Evolutionary conservation across 2,329 filamentous ascomycete genomes (phyloP).

Genomic region (Ceratocystiopsis minuta): DNA sequence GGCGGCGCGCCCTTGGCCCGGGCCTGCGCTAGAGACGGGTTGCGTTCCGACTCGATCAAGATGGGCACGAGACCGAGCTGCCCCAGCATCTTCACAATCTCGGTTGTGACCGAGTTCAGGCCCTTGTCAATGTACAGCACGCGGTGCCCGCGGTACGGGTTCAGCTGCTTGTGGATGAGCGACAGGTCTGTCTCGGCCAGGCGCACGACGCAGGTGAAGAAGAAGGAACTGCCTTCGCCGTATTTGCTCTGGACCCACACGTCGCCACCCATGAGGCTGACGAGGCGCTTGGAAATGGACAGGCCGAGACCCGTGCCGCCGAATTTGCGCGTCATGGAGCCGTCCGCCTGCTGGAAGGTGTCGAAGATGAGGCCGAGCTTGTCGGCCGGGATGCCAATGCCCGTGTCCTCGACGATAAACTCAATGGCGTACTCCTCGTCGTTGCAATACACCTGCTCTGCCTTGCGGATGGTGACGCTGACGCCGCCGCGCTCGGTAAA

Average conservation of each 20-base stretch:
- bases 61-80: conserved; percentile 65
- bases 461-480: conserved; percentile 69
- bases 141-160: conserved; percentile 81
- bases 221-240: conserved; percentile 83
- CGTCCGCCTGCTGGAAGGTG: conserved; percentile 96
- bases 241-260: conserved; percentile 92
- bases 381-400: conserved; percentile 88
- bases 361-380: conserved; percentile 97
- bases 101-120: conserved; percentile 55
- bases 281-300: conserved; percentile 86
- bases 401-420: conserved; percentile 89
- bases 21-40: conserved; percentile 34
- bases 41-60: conserved; percentile 66
- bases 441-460: conserved; percentile 36
- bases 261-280: conserved; percentile 90
- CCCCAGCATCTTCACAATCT: conserved; percentile 62
- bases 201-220: conserved; percentile 85
- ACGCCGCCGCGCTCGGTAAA: conserved; percentile 96
- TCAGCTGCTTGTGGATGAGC: conserved; percentile 64
- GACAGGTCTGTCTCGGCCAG: conserved; percentile 63
- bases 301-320: conserved; percentile 85
- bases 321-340: conserved; percentile 89
- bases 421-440: conserved; percentile 67
- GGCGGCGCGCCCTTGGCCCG: conserved; percentile 41
- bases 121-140: conserved; percentile 92